These are phyloP conservation scores for Fusarium sp. DNA, from an alignment of 2,329 filamentous ascomycete genomes.

Conservation along the genomic window DNA sequence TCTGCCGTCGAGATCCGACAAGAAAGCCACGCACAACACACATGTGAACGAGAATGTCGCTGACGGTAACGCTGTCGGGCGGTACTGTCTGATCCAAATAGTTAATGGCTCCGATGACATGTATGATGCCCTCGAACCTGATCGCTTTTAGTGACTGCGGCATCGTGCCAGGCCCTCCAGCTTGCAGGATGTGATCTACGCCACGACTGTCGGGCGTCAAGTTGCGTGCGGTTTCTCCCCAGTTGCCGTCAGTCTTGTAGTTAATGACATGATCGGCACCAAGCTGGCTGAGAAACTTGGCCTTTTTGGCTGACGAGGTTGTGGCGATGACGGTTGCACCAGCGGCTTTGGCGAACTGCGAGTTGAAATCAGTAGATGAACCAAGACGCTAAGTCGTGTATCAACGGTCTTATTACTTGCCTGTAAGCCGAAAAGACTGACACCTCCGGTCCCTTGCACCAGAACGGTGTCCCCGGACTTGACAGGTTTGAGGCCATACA, in stretches of 20 bases:
- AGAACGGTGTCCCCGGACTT: conserved; percentile 59
- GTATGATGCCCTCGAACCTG: conserved; percentile 57
- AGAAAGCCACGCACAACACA: conserved; percentile 13
- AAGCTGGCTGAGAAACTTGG: conserved; percentile 63
- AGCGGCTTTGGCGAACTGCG: conserved; percentile 59
- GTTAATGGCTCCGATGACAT: conserved; percentile 35
- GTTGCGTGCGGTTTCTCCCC: conserved; percentile 68
- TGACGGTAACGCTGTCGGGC: neutral
- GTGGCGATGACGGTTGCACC: conserved; percentile 72
- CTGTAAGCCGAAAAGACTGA: conserved; percentile 3
- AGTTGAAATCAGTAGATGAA: neutral
- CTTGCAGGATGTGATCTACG: conserved; percentile 70
- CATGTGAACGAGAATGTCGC: conserved; percentile 4
- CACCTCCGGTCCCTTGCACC: conserved; percentile 18
- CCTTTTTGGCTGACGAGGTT: conserved; percentile 67
- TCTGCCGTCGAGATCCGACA: conserved; percentile 14
- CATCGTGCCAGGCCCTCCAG: conserved; percentile 69
- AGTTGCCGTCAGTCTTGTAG: conserved; percentile 67
- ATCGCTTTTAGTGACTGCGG: conserved; percentile 56
- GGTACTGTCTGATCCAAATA: neutral
- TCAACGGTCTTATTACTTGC: neutral
- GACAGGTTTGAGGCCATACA: conserved; percentile 45
- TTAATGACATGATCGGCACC: conserved; percentile 72
- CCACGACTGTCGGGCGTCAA: conserved; percentile 63
- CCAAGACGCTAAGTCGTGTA: too few relatives aligned